These are phyloP conservation scores for Solanum bulbocastanum DNA, from an alignment of 257 asterid genomes.

Conservation along the genomic window DNA sequence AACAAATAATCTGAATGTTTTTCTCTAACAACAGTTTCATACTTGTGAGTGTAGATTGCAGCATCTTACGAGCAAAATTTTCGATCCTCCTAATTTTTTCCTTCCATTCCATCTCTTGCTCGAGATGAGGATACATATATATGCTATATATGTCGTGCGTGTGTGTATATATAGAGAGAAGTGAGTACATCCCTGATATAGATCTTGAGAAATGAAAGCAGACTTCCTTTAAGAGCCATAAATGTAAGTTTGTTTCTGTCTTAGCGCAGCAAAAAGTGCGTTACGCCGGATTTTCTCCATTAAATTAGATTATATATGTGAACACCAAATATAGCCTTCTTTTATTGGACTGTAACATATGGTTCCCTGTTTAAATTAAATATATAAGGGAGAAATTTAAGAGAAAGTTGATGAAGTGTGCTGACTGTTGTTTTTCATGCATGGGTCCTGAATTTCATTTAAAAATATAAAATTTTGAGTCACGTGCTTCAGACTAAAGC, in stretches of 20 bases:
- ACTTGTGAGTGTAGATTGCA: background rate
- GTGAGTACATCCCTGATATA: background rate
- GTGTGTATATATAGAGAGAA: background rate
- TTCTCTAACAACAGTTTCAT: background rate
- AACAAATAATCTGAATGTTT: background rate
- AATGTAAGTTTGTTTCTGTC: background rate
- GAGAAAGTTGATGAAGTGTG: background rate
- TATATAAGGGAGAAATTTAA: background rate
- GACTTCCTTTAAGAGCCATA: background rate
- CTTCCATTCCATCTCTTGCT: background rate
- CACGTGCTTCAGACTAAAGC: background rate
- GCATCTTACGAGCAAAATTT: background rate
- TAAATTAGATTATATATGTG: background rate
- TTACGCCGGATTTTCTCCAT: background rate
- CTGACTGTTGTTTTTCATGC: background rate
- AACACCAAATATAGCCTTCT: background rate
- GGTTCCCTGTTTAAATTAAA: background rate
- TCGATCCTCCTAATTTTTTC: background rate
- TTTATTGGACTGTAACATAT: background rate
- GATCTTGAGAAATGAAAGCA: background rate
- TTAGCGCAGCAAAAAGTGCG: background rate
- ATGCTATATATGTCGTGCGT: background rate
- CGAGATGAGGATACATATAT: background rate
- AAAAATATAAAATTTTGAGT: background rate
- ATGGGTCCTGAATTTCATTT: background rate